A percentile compares a stretch with the other conserved stretches of the same genome.
These are phyloP conservation scores for Penicillium tannophilum DNA, from an alignment of 495 filamentous ascomycete species.

Conservation along the genomic window DNA sequence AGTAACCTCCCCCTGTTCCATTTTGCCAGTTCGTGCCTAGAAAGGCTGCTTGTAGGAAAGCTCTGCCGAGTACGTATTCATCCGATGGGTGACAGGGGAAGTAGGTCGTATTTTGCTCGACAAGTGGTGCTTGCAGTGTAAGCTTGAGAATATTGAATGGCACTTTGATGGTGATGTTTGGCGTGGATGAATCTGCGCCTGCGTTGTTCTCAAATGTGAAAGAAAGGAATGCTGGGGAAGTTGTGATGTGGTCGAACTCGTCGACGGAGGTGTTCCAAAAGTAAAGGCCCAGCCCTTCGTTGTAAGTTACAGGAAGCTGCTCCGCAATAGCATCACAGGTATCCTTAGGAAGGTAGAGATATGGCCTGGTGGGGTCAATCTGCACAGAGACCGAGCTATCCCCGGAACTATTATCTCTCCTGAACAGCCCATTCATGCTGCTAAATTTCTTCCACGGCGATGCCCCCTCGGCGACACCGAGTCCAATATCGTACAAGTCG, in stretches of 20 bases:
- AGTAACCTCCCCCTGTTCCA: constrained; percentile 30
- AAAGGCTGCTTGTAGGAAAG: constrained; percentile 61
- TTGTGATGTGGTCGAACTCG: constrained; percentile 44
- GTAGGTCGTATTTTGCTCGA: constrained; percentile 44
- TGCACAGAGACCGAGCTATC: constrained; percentile 24
- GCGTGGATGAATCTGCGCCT: constrained; percentile 15
- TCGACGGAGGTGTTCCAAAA: constrained; percentile 50
- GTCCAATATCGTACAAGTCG: constrained; percentile 42
- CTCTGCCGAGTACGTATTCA: constrained; percentile 48
- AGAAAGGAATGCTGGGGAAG: constrained; percentile 49
- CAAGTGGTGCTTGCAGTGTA: constrained; percentile 50
- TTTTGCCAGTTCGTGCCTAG: constrained; percentile 51
- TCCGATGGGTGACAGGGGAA: constrained; percentile 52
- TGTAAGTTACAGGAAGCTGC: constrained; percentile 47
- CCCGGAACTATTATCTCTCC: constrained; percentile 31
- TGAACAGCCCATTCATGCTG: constrained; percentile 37
- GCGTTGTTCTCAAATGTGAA: constrained; percentile 47
- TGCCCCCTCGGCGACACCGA: constrained; percentile 42
- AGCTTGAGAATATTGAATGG: constrained; percentile 57
- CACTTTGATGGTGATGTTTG: constrained; percentile 52
- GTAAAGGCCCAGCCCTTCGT: constrained; percentile 44
- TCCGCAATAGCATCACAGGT: constrained; percentile 53
- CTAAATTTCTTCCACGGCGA: constrained; percentile 40
- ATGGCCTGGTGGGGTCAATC: constrained; percentile 46
- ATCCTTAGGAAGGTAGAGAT: constrained; percentile 49